Evolutionary conservation across 2,329 filamentous ascomycete genomes (phyloP).

Genomic region (Akanthomyces muscarius): DNA sequence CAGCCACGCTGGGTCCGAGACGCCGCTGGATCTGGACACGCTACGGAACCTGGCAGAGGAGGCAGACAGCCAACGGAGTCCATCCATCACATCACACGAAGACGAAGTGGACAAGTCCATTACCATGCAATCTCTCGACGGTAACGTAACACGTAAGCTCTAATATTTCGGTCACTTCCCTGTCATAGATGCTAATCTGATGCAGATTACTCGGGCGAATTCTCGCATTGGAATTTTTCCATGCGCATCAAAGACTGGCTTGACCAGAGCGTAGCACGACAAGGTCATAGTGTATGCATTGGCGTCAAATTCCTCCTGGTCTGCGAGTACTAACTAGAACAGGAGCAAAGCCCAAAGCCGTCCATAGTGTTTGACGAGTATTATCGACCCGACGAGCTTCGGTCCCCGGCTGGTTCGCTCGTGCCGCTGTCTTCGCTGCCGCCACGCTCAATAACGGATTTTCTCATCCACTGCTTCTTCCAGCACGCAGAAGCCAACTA

Average conservation of each 20-base stretch:
- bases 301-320: background rate
- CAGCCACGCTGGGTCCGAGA: constrained; percentile 15
- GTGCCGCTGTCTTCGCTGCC: constrained; percentile 39
- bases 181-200: constrained; percentile 7
- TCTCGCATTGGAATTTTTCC: constrained; percentile 52
- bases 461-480: constrained; percentile 45
- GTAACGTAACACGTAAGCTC: constrained; percentile 36
- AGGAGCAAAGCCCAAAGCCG: constrained; percentile 27
- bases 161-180: background rate
- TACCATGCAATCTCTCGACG: constrained; percentile 38
- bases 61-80: constrained; percentile 21
- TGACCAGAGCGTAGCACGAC: constrained; percentile 35
- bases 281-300: constrained; percentile 25
- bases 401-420: constrained; percentile 37
- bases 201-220: constrained; percentile 48
- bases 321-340: constrained; percentile 22
- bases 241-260: constrained; percentile 48
- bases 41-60: constrained; percentile 39
- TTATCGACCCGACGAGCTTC: constrained; percentile 44
- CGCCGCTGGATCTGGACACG: constrained; percentile 18
- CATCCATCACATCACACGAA: constrained; percentile 15
- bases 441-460: constrained; percentile 44
- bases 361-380: constrained; percentile 29
- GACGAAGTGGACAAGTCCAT: constrained; percentile 26
- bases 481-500: constrained; percentile 46